These are phyloP conservation scores for Cyclotella sp. DNA, from an alignment of 108 stramenopile species.

Conservation along the genomic window DNA sequence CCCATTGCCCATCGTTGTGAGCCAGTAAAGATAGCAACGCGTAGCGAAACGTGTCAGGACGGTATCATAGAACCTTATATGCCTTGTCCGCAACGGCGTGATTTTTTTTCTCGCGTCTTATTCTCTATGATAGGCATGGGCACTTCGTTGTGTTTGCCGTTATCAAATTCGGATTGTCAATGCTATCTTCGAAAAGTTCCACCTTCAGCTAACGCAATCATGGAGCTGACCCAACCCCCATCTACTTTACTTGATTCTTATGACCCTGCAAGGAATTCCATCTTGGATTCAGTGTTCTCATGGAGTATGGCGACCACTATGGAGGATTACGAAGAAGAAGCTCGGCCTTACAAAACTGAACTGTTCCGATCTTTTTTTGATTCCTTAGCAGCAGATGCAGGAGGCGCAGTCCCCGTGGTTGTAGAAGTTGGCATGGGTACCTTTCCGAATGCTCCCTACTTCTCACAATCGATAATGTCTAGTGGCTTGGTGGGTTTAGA, in stretches of 20 bases:
- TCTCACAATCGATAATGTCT: constrained; percentile 25
- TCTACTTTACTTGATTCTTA: constrained; percentile 9
- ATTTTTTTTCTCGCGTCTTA: background rate
- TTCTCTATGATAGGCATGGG: background rate
- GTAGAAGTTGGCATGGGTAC: constrained; percentile 66
- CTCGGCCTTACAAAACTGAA: constrained; percentile 48
- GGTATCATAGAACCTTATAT: too few relatives aligned
- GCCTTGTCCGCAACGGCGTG: background rate
- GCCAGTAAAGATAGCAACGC: too few relatives aligned
- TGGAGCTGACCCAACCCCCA: constrained; percentile 35
- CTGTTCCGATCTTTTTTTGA: constrained; percentile 50
- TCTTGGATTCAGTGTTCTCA: constrained; percentile 18
- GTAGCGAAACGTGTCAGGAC: too few relatives aligned
- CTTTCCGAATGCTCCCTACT: constrained; percentile 67
- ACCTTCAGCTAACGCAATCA: constrained; percentile 26
- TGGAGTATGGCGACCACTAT: constrained; percentile 34
- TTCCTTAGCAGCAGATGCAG: constrained; percentile 16
- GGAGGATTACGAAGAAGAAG: constrained; percentile 55
- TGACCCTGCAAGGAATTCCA: constrained; percentile 18
- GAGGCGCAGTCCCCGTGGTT: constrained; percentile 31
- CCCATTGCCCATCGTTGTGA: too few relatives aligned
- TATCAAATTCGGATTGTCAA: background rate
- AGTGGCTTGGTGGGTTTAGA: constrained; percentile 28
- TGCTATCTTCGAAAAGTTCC: background rate
- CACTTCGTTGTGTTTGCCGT: background rate